These are phyloP conservation scores for Debaryomycetaceae sp. DNA, from an alignment of 1,139 yeast genomes.

Conservation along the genomic window DNA sequence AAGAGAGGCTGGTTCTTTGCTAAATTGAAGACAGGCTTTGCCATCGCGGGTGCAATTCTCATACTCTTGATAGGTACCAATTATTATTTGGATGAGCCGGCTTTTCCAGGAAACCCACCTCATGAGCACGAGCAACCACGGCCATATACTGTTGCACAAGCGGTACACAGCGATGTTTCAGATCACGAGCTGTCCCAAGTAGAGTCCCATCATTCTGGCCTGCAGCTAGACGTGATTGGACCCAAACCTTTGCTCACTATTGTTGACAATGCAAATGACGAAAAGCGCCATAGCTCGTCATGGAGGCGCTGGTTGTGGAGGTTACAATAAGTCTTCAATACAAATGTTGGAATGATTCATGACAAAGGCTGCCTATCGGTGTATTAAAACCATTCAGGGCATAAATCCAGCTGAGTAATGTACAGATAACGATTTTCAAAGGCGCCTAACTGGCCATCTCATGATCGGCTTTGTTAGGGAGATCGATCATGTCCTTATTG, in stretches of 20 bases:
- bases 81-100: conserved; percentile 20
- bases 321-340: conserved; percentile 1
- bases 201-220: too few relatives aligned
- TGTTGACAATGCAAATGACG: conserved; percentile 1
- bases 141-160: too few relatives aligned
- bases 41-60: conserved; percentile 32
- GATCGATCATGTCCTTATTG: conserved; percentile 25
- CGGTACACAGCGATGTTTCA: too few relatives aligned
- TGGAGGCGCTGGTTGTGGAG: conserved; percentile 8
- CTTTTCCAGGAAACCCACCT: too few relatives aligned
- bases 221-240: too few relatives aligned
- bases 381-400: too few relatives aligned
- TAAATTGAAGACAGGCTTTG: conserved; percentile 24
- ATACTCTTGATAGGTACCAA: conserved; percentile 26
- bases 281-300: conserved; percentile 1
- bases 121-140: too few relatives aligned
- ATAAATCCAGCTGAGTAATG: neutral
- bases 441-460: conserved; percentile 1
- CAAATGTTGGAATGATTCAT: neutral
- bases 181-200: too few relatives aligned
- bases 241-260: too few relatives aligned
- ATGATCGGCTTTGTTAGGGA: conserved; percentile 4
- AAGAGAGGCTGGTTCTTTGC: conserved; percentile 11
- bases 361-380: neutral
- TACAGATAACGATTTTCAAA: neutral